These are phyloP conservation scores for Persicaria tinctoria DNA, from an alignment of 148 eudicot species.

Conservation along the genomic window DNA sequence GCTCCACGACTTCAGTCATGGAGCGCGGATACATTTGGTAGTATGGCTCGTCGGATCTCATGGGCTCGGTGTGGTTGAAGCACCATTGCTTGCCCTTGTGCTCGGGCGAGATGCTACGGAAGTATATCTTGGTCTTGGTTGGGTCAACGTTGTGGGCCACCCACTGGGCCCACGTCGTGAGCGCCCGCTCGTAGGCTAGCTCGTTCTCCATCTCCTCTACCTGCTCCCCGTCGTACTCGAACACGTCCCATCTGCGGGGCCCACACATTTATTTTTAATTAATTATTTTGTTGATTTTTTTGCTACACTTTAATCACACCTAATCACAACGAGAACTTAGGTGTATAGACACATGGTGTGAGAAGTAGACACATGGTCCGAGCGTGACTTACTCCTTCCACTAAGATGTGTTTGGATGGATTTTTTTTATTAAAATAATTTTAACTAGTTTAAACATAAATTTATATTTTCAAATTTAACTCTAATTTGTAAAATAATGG, in stretches of 20 bases:
- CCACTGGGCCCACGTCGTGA: slow-evolving; percentile 49
- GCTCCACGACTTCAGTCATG: slow-evolving; percentile 21
- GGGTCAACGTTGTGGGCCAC: slow-evolving; percentile 27
- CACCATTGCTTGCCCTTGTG: slow-evolving; percentile 42
- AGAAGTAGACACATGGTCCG: too few species aligned
- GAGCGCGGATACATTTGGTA: slow-evolving; percentile 19
- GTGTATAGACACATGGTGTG: too few species aligned
- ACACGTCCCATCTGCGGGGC: slow-evolving; percentile 40
- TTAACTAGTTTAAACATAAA: too few species aligned
- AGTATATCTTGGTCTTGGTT: slow-evolving; percentile 31
- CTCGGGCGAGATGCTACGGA: slow-evolving; percentile 45
- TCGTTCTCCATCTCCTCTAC: slow-evolving; percentile 30
- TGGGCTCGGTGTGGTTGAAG: slow-evolving; percentile 37
- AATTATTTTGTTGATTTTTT: not conserved
- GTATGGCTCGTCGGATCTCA: slow-evolving; percentile 29
- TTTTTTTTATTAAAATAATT: too few species aligned
- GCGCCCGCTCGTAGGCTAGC: slow-evolving; percentile 27
- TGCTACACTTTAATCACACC: not conserved
- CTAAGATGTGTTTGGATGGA: not conserved
- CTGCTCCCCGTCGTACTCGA: slow-evolving; percentile 24
- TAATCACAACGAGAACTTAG: slow-evolving; percentile 2
- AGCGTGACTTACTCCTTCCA: not conserved
- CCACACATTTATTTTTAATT: not conserved
- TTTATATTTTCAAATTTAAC: too few species aligned
- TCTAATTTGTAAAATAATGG: too few species aligned